Conservation (phyloP, 208 protist genomes). For the Crithidia thermophila region DNA sequence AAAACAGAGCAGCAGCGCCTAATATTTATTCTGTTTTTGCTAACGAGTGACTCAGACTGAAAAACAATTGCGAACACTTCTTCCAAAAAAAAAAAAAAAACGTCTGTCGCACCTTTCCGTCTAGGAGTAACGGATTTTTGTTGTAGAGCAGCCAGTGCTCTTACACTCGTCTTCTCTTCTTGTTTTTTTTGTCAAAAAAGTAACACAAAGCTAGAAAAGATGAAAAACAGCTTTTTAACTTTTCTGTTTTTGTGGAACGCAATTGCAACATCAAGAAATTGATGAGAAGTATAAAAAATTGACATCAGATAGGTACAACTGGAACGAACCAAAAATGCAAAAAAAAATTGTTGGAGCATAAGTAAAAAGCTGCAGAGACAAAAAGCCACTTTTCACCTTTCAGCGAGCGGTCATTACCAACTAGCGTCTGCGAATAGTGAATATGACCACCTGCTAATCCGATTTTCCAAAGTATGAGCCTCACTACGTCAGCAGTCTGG, state of each 20-base stretch:
- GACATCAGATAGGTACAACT: background rate
- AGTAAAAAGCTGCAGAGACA: too few relatives aligned
- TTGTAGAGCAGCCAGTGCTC: too few relatives aligned
- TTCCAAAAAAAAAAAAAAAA: conserved; percentile 3
- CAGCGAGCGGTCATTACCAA: background rate
- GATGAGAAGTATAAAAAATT: background rate
- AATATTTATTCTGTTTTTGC: too few relatives aligned
- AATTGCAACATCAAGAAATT: background rate
- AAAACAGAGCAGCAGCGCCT: background rate
- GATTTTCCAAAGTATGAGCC: too few relatives aligned
- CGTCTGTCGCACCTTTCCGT: too few relatives aligned
- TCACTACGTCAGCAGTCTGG: conserved; percentile 37
- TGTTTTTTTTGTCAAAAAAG: too few relatives aligned
- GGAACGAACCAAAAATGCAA: conserved; percentile 10
- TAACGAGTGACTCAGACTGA: too few relatives aligned
- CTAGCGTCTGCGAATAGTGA: background rate
- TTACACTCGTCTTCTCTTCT: background rate
- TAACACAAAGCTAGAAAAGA: too few relatives aligned
- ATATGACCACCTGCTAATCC: background rate
- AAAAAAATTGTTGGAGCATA: conserved; percentile 1
- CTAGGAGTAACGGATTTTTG: too few relatives aligned
- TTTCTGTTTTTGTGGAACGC: too few relatives aligned
- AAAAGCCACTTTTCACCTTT: conserved; percentile 9
- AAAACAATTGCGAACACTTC: too few relatives aligned
- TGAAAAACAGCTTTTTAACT: too few relatives aligned